A percentile compares a stretch with the other conserved stretches of the same genome.
Evolutionary conservation across 306 rosid genomes (phyloP).

Genomic region (Fragaria iinumae): DNA sequence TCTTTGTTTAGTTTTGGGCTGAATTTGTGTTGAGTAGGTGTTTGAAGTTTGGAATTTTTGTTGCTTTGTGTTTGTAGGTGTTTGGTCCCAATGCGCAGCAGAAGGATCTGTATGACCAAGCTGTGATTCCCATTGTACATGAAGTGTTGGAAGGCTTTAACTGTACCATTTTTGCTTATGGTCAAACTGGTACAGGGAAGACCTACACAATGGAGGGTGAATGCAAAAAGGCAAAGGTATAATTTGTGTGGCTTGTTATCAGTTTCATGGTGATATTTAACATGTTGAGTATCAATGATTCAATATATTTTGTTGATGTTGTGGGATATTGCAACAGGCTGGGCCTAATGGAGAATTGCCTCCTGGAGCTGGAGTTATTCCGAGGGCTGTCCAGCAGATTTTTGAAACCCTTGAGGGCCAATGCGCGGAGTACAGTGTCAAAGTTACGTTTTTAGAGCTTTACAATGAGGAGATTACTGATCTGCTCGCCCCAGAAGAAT

Average conservation of each 20-base stretch:
- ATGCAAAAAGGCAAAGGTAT: conserved; percentile 84
- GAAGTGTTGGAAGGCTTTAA: conserved; percentile 91
- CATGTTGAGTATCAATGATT: background rate
- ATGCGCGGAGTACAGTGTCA: conserved; percentile 88
- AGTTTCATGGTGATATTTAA: background rate
- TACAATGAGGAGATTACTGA: conserved; percentile 95
- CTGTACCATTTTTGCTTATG: conserved; percentile 91
- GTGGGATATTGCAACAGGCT: conserved; percentile 42
- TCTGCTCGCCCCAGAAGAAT: conserved; percentile 89
- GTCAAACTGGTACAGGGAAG: conserved; percentile 95
- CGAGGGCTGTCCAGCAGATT: conserved; percentile 91
- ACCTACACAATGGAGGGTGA: conserved; percentile 97
- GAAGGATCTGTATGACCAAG: conserved; percentile 81
- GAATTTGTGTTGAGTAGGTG: background rate
- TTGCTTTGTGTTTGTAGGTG: conserved; percentile 41
- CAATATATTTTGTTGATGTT: background rate
- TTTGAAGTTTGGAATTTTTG: background rate
- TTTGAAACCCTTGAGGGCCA: conserved; percentile 92
- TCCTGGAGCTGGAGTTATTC: conserved; percentile 84
- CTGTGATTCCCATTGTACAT: conserved; percentile 77
- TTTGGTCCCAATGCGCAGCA: conserved; percentile 90
- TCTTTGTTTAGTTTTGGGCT: background rate
- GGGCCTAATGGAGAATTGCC: conserved; percentile 91
- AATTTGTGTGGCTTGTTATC: background rate
- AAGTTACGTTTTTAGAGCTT: conserved; percentile 85